Percentiles rank a stretch among this genome's conserved stretches.
Conservation (phyloP, 352 stramenopile species). For the Salisapilia sapeloensis region DNA sequence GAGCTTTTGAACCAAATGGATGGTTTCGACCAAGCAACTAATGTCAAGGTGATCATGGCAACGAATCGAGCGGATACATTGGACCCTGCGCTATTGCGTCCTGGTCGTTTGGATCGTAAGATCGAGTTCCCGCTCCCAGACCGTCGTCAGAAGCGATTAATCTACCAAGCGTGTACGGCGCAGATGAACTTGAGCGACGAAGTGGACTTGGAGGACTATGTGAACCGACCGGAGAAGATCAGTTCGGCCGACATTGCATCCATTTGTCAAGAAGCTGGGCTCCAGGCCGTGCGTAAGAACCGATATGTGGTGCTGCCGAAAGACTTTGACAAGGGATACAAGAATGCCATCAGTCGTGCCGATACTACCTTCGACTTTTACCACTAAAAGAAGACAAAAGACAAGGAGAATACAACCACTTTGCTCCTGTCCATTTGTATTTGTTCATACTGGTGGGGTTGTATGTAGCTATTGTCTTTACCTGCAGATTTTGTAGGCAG, state of each 20-base stretch:
- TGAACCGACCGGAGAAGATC: slow-evolving; percentile 99
- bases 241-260: slow-evolving; percentile 95
- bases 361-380: slow-evolving; percentile 99
- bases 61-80: slow-evolving; percentile 99
- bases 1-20: slow-evolving; percentile 99
- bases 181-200: slow-evolving; percentile 99
- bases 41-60: slow-evolving; percentile 99
- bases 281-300: slow-evolving; percentile 99
- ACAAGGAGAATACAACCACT: neutral
- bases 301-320: slow-evolving; percentile 99
- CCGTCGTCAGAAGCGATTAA: slow-evolving; percentile 98
- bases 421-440: neutral
- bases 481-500: neutral
- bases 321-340: slow-evolving; percentile 99
- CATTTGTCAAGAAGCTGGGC: slow-evolving; percentile 97
- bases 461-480: neutral
- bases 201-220: slow-evolving; percentile 99
- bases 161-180: slow-evolving; percentile 98
- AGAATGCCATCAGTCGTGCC: slow-evolving; percentile 97
- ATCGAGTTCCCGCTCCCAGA: slow-evolving; percentile 99
- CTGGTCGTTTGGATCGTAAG: slow-evolving; percentile 97
- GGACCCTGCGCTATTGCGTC: slow-evolving; percentile 96
- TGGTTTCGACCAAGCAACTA: slow-evolving; percentile 99
- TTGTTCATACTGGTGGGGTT: neutral
- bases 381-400: slow-evolving; percentile 26